These are phyloP conservation scores for Firmiana major DNA, from an alignment of 345 rosid genomes.

Conservation along the genomic window DNA sequence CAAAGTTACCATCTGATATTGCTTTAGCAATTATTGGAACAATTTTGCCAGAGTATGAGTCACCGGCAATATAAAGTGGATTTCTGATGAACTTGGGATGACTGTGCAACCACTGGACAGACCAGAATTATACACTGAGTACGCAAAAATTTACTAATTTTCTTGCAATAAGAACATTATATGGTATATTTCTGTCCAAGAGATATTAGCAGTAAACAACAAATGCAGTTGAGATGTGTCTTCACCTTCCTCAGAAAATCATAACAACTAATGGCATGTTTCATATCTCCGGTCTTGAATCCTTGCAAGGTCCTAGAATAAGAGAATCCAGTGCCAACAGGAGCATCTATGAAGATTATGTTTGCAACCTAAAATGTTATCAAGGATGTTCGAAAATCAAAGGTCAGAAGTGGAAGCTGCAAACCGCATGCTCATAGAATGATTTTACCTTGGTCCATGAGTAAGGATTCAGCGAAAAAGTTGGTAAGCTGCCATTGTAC, in stretches of 20 bases:
- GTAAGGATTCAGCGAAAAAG: constrained; percentile 10
- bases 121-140: not conserved
- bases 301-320: constrained; percentile 11
- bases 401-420: not conserved
- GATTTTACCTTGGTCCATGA: constrained; percentile 24
- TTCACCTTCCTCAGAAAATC: constrained; percentile 16
- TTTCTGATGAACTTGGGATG: constrained; percentile 13
- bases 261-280: not conserved
- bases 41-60: constrained; percentile 18
- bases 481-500: constrained; percentile 23
- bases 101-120: constrained; percentile 16
- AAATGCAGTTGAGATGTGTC: not conserved
- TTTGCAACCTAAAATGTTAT: constrained; percentile 15
- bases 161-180: too few relatives aligned
- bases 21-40: constrained; percentile 11
- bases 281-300: constrained; percentile 7
- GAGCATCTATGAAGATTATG: constrained; percentile 24
- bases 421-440: not conserved
- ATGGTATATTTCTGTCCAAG: too few relatives aligned
- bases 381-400: not conserved
- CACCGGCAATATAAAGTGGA: constrained; percentile 18
- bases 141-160: too few relatives aligned
- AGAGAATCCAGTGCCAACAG: constrained; percentile 21
- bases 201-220: too few relatives aligned
- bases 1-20: constrained; percentile 17